A percentile compares a stretch with the other conserved stretches of the same genome.
Evolutionary conservation across 108 stramenopile species (phyloP).

Genomic region (Cyclotella baltica): DNA sequence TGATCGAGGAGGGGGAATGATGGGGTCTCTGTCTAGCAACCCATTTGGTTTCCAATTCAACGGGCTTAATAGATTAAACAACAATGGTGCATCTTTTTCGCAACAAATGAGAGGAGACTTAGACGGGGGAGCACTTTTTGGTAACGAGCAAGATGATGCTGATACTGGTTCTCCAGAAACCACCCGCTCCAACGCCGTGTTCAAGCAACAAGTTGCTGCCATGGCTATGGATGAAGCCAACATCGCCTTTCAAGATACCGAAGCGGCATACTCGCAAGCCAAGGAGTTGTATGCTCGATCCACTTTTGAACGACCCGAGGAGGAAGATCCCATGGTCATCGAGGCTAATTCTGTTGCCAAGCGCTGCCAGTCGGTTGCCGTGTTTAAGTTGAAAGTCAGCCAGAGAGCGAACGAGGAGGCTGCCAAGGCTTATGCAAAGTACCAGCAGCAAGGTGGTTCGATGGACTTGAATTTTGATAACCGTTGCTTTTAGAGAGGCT

Average conservation of each 20-base stretch:
- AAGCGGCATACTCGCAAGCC: constrained; percentile 33
- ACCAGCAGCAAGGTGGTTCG: neutral
- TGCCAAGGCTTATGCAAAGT: constrained; percentile 29
- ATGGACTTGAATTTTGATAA: constrained; percentile 7
- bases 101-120: neutral
- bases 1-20: neutral
- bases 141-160: neutral
- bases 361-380: constrained; percentile 35
- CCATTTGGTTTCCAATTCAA: neutral
- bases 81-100: neutral
- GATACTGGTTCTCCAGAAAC: constrained; percentile 1
- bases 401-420: constrained; percentile 53
- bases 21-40: neutral
- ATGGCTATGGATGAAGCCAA: constrained; percentile 56
- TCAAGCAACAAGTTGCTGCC: constrained; percentile 51
- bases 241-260: constrained; percentile 41
- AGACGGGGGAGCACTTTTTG: neutral
- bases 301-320: constrained; percentile 1
- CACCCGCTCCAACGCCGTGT: constrained; percentile 25
- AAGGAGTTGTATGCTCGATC: constrained; percentile 29
- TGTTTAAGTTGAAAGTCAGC: constrained; percentile 54
- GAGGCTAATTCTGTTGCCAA: constrained; percentile 43
- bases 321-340: constrained; percentile 28
- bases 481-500: neutral
- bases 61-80: neutral